A percentile compares a stretch with the other conserved stretches of the same genome.
Evolutionary conservation across 768 basidiomycete genomes (phyloP).

Genomic region (Solioccasus polychromus): DNA sequence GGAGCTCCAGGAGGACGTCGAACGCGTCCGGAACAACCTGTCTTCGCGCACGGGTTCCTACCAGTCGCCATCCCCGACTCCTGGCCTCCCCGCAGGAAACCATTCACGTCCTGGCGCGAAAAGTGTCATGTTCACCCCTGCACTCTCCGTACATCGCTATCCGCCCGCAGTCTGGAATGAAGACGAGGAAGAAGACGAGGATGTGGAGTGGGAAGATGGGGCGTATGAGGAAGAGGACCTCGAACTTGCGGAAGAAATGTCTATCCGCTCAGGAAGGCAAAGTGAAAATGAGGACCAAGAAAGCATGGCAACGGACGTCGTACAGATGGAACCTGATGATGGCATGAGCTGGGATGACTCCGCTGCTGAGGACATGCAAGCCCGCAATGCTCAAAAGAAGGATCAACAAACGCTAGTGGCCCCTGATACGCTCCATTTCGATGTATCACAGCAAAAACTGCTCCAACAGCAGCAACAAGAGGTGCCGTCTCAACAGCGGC

Average conservation of each 20-base stretch:
- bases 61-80: constrained; percentile 47
- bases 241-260: constrained; percentile 57
- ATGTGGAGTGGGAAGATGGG: constrained; percentile 58
- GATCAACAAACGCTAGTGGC: constrained; percentile 20
- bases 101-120: constrained; percentile 31
- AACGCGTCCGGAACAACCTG: constrained; percentile 52
- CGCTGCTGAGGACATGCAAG: constrained; percentile 51
- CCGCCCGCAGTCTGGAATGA: constrained; percentile 83
- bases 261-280: constrained; percentile 37
- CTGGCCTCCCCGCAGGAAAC: constrained; percentile 33
- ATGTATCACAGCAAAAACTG: constrained; percentile 26
- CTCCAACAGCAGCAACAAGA: constrained; percentile 8
- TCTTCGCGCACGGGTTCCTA: constrained; percentile 48
- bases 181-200: constrained; percentile 60
- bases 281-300: constrained; percentile 33
- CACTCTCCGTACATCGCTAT: constrained; percentile 68
- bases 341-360: constrained; percentile 87
- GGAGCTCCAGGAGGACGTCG: constrained; percentile 59
- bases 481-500: constrained; percentile 20
- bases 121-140: constrained; percentile 70
- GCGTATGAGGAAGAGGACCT: constrained; percentile 69
- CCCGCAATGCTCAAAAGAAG: constrained; percentile 26
- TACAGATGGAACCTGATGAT: constrained; percentile 69
- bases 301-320: constrained; percentile 27
- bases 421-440: constrained; percentile 38